Conservation (phyloP, 2,329 filamentous ascomycete species). For the Hypoxylon sp. region DNA sequence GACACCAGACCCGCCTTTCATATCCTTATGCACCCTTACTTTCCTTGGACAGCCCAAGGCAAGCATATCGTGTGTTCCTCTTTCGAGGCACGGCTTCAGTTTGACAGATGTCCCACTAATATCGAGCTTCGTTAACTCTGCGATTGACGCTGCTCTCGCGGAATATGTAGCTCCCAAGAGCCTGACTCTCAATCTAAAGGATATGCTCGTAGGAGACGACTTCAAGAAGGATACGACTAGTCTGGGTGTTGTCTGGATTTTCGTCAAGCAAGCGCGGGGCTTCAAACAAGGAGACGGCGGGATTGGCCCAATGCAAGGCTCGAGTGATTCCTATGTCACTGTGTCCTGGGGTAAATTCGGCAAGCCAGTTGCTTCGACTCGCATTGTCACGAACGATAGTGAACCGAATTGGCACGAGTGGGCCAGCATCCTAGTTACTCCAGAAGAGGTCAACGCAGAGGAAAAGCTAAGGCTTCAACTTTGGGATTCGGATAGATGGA, state of each 20-base stretch:
- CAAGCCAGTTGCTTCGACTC: slow-evolving; percentile 75
- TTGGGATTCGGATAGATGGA: slow-evolving; percentile 82
- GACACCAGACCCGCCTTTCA: slow-evolving; percentile 82
- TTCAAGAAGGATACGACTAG: slow-evolving; percentile 81
- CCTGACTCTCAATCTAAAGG: slow-evolving; percentile 79
- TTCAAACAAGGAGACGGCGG: slow-evolving; percentile 80
- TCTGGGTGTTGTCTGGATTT: slow-evolving; percentile 75
- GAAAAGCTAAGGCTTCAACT: slow-evolving; percentile 78
- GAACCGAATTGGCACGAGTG: slow-evolving; percentile 80
- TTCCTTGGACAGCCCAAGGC: slow-evolving; percentile 83
- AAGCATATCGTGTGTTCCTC: slow-evolving; percentile 77
- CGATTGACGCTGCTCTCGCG: slow-evolving; percentile 79
- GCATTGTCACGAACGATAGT: slow-evolving; percentile 75
- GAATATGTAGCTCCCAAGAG: slow-evolving; percentile 84
- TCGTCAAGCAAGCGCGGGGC: slow-evolving; percentile 75
- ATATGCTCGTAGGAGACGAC: slow-evolving; percentile 83
- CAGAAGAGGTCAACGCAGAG: slow-evolving; percentile 79
- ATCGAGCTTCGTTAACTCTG: slow-evolving; percentile 80
- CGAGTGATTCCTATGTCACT: slow-evolving; percentile 79
- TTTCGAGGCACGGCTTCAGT: slow-evolving; percentile 78
- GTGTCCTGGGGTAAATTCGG: slow-evolving; percentile 85
- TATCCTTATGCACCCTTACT: slow-evolving; percentile 80
- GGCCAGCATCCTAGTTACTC: slow-evolving; percentile 76
- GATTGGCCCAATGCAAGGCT: slow-evolving; percentile 72
- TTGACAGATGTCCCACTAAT: slow-evolving; percentile 83